Evolutionary conservation across 805 yeast species (phyloP).

Genomic region (Metschnikowia corniflorae): DNA sequence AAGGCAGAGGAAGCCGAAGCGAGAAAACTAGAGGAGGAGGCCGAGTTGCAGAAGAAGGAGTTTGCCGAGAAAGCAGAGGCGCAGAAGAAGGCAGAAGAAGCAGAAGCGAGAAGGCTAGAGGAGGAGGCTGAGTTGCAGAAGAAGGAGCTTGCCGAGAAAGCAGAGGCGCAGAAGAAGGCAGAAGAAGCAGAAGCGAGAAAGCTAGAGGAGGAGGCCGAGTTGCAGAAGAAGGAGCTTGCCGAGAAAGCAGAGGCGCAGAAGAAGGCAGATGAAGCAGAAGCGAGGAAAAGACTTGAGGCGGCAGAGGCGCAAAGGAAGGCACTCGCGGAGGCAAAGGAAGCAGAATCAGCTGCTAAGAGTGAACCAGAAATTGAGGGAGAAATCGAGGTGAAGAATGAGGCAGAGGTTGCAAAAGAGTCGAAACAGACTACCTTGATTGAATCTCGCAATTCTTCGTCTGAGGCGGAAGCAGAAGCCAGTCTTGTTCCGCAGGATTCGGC

Average conservation of each 20-base stretch:
- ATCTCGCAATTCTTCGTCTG: no score
- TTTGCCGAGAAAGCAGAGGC: not conserved
- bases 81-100: not conserved
- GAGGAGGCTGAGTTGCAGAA: not conserved
- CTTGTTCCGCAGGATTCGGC: no score
- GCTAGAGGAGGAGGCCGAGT: not conserved
- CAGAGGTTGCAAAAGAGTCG: no score
- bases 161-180: not conserved
- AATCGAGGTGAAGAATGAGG: no score
- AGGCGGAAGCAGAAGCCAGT: no score
- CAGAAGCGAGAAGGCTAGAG: not conserved
- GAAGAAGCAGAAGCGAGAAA: not conserved
- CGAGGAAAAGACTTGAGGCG: not conserved
- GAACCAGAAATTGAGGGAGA: no score
- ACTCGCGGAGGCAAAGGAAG: no score
- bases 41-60: not conserved
- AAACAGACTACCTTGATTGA: no score
- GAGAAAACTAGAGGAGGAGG: not conserved
- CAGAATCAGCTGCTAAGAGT: no score
- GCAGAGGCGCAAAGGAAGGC: no score
- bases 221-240: not conserved
- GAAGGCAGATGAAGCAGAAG: not conserved
- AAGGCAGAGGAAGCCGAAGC: not conserved
- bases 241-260: not conserved
- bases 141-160: not conserved